Base-by-base conservation (phyloP, 371 early-diverging fungal genomes). In the Syncephalastrum contaminatum region DNA sequence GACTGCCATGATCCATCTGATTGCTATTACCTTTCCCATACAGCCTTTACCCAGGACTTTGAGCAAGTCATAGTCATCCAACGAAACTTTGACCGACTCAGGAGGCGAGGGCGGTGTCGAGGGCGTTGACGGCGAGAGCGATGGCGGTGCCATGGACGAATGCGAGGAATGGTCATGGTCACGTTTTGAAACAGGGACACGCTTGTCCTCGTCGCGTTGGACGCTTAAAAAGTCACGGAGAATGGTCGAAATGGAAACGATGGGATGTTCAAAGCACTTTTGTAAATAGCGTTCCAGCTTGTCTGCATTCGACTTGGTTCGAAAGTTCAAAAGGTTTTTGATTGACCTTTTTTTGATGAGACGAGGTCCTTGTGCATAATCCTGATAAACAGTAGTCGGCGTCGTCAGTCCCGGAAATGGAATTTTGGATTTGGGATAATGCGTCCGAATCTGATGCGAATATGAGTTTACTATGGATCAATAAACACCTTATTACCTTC, bases 1-100 rank as follows among this genome's bases (percentile, higher is more conserved):
- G n/a, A 30, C 36, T 3, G 2, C 2, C 36, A 12, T 30, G 7
- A 30, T 30, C 7, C 15, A 53, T 21, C 16, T 16, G 7, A 20
- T 24, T 40, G 15, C 51, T 12, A 19, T 45, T 62, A 60, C 65
- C 75, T 91, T 90, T 27, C 90, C 90, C 88, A 90, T 88, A 54
- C 84, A 82, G 0, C 90, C 92, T 63, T 71, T 81, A n/a, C 92
- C 91, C 4, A 93, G 56, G 1, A 89, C 88, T 56, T 79, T 83
- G 15, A 88, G 58, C 44, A 90, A 61, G 40, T 88, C 75, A 53
- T 82, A 86, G 54, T 89, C 77, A 6, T 87, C 81, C 10, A 63
- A 8, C 13, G 59, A 39, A 0, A 53, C 24, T 7, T 25, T 22
- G 20, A 20, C 22, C 15, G 42, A 20, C 22, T 21, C 27, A 15